Evolutionary conservation across 352 stramenopile genomes (phyloP), one percentile per base, ranked within the genome.

Genomic region (Aphanomyces cochlioides): DNA sequence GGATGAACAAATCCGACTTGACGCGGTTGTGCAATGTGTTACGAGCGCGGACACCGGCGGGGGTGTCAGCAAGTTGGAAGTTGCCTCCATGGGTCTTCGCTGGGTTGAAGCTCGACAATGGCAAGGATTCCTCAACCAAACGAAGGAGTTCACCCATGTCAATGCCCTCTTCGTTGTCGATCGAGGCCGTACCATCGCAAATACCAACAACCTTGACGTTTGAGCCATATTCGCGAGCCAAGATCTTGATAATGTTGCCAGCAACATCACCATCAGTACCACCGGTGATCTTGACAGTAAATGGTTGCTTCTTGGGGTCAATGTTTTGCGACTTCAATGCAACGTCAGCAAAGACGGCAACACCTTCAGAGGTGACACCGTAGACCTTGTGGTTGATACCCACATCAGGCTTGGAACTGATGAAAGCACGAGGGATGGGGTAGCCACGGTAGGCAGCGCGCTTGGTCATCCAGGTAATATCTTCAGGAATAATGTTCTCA

Each of bases 361-460:
- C 96, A 75, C 95, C 97, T 78, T 99, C 95, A 21, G 83, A 97
- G 7, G 97, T 99, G 58, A 99, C 97, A 61, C 96, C 97, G 81
- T 97, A 99, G 69, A 97, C 87, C 72, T 99, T 98, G 84, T 99
- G 97, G 57, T 98, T 98, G 75, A 99, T 99, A 45, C 97, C 97
- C 19, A 89, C 92, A 37, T 89, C 81, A 21, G 97, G 96, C 81
- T 99, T 99, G 79, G 88, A 96, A 21, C 84, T 97, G 75, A 98
- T 99, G 79, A 99, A 98, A 37, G 96, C 95, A 65, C 92, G 90
- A 69, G 95, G 97, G 76, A 96, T 98, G 43, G 84, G 86, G 77
- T 98, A 98, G 37, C 95, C 92, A 59, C 97, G 86, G 72, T 96
- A 77, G 74, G 82, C 93, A 39, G 97, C 97, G 73, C 96, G 89